Conservation (phyloP, 2,329 filamentous ascomycete genomes). For the Knoxdaviesia capensis region DNA sequence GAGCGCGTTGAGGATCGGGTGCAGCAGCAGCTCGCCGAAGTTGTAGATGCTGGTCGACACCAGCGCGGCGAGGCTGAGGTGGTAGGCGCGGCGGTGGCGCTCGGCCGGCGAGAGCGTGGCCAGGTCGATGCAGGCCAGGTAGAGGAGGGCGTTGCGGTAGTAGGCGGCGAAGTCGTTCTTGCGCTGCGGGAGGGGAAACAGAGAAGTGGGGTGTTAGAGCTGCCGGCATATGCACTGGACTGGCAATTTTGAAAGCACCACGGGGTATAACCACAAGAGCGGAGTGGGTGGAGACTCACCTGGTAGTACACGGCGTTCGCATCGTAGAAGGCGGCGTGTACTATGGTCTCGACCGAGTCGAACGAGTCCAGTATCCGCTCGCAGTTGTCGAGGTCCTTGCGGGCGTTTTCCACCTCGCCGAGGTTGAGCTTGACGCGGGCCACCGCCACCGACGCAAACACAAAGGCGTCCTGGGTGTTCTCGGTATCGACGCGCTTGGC, state of each 20-base stretch:
- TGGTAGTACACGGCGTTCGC: constrained; percentile 92
- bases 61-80: constrained; percentile 78
- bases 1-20: constrained; percentile 82
- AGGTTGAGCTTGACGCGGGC: constrained; percentile 72
- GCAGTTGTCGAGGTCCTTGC: constrained; percentile 69
- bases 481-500: constrained; percentile 80
- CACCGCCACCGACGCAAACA: constrained; percentile 81
- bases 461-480: constrained; percentile 83
- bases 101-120: constrained; percentile 53
- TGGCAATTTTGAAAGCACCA: neutral
- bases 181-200: constrained; percentile 14
- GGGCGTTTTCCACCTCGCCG: constrained; percentile 59
- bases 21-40: constrained; percentile 94
- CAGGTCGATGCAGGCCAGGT: constrained; percentile 87
- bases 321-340: constrained; percentile 92
- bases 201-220: too few relatives aligned
- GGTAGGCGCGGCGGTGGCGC: constrained; percentile 68
- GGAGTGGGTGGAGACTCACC: constrained; percentile 15
- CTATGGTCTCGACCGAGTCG: constrained; percentile 85
- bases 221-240: too few relatives aligned
- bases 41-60: constrained; percentile 96
- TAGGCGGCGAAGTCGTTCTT: constrained; percentile 89
- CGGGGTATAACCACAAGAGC: too few relatives aligned
- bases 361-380: constrained; percentile 80
- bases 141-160: constrained; percentile 93